These are phyloP conservation scores for Yarrowia bubula DNA, from an alignment of 805 yeast genomes.

Conservation along the genomic window DNA sequence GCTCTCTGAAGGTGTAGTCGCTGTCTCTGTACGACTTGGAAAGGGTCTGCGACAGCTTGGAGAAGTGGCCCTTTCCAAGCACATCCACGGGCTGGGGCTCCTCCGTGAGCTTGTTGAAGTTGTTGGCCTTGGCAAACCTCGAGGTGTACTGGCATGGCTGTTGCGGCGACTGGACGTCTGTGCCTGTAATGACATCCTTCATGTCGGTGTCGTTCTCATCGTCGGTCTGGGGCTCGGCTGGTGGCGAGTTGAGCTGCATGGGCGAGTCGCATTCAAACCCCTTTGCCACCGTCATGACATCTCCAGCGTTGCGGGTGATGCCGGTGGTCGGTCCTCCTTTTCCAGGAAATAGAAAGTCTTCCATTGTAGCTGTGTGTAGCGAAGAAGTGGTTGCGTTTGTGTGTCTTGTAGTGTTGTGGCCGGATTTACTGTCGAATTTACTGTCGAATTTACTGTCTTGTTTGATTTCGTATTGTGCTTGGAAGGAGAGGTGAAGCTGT, in stretches of 20 bases:
- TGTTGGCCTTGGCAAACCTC: background rate
- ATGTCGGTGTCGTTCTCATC: background rate
- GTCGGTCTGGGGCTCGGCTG: constrained; percentile 17
- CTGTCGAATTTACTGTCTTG: background rate
- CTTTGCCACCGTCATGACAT: constrained; percentile 18
- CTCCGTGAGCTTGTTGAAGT: background rate
- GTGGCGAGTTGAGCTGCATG: constrained; percentile 25
- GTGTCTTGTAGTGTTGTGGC: background rate
- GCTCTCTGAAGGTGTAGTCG: constrained; percentile 18
- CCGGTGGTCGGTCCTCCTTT: constrained; percentile 9
- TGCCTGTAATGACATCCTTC: background rate
- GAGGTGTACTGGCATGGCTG: constrained; percentile 10
- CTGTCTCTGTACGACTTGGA: constrained; percentile 22
- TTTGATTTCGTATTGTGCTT: background rate
- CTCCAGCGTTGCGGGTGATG: constrained; percentile 11
- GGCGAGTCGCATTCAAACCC: constrained; percentile 26
- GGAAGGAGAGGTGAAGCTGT: background rate
- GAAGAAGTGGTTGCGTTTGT: background rate
- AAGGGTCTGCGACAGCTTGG: constrained; percentile 13
- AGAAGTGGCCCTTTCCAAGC: constrained; percentile 3
- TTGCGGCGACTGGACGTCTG: background rate
- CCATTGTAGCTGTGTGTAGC: background rate
- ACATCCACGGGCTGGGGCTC: background rate
- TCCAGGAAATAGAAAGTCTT: constrained; percentile 21
- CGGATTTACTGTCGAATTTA: background rate